A percentile compares a stretch with the other conserved stretches of the same genome.
These are phyloP conservation scores for Leptographium galeiforme DNA, from an alignment of 2,329 filamentous ascomycete genomes.

Conservation along the genomic window DNA sequence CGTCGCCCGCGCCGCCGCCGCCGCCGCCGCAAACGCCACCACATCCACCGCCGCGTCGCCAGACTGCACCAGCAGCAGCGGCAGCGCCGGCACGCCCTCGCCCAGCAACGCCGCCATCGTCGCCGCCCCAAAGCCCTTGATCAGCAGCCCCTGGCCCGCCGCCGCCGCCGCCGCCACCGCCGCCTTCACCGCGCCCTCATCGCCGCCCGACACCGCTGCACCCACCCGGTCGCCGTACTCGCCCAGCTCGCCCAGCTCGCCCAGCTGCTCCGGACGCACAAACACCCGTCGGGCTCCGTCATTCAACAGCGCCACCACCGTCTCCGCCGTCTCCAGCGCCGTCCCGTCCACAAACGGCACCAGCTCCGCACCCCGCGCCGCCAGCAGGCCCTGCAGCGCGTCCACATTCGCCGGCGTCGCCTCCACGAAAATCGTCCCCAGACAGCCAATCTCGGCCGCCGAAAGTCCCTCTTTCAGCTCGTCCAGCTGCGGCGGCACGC, in stretches of 20 bases:
- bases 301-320: constrained; percentile 71
- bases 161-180: constrained; percentile 16
- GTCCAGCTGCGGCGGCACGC: constrained; percentile 33
- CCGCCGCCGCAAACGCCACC: constrained; percentile 25
- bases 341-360: constrained; percentile 68
- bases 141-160: constrained; percentile 36
- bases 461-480: constrained; percentile 34
- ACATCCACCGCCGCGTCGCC: background rate
- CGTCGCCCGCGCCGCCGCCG: background rate
- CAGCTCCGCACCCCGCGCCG: constrained; percentile 35
- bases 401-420: constrained; percentile 28
- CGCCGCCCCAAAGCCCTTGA: constrained; percentile 31
- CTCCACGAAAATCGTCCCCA: constrained; percentile 46
- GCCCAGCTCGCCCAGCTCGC: constrained; percentile 37
- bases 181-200: constrained; percentile 11
- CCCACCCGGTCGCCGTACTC: constrained; percentile 41
- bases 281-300: constrained; percentile 76
- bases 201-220: constrained; percentile 28
- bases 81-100: constrained; percentile 30
- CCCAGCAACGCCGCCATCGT: constrained; percentile 27
- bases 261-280: constrained; percentile 57
- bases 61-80: constrained; percentile 34
- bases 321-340: constrained; percentile 51
- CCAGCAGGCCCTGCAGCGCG: constrained; percentile 32
- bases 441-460: constrained; percentile 41